Percentiles rank a stretch among this genome's conserved stretches.
These are phyloP conservation scores for Microbotryum saponariae DNA, from an alignment of 1,284 basidiomycete genomes.

Conservation along the genomic window DNA sequence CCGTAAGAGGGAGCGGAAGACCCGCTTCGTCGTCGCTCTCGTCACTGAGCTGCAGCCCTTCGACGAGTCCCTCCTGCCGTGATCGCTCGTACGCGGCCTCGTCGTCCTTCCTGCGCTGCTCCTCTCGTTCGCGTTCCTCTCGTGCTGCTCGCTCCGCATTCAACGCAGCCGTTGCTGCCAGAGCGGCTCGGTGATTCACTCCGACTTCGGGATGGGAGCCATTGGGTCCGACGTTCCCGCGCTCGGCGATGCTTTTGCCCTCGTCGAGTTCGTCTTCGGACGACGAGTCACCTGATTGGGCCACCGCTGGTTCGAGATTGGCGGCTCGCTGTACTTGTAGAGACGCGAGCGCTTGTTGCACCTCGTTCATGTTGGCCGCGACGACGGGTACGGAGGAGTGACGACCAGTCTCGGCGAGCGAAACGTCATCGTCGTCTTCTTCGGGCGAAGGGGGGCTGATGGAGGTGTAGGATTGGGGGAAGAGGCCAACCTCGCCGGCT, in stretches of 20 bases:
- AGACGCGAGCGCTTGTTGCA: conserved; percentile 1
- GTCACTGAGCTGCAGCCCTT: conserved; percentile 31
- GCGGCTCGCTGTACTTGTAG: neutral
- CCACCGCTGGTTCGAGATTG: too few species aligned
- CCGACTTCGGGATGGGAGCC: conserved; percentile 4
- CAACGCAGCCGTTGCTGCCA: conserved; percentile 21
- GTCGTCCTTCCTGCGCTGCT: conserved; percentile 17
- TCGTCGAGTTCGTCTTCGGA: neutral
- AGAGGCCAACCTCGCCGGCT: conserved; percentile 74
- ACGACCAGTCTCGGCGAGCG: neutral
- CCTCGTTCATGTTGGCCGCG: conserved; percentile 1
- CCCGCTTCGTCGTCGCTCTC: conserved; percentile 30
- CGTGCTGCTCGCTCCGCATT: conserved; percentile 19
- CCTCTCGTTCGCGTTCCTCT: conserved; percentile 19
- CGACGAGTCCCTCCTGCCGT: conserved; percentile 18
- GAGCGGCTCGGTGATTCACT: conserved; percentile 21
- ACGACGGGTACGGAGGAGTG: neutral
- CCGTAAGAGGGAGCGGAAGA: conserved; percentile 46
- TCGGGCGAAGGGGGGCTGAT: conserved; percentile 44
- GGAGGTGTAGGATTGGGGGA: conserved; percentile 84
- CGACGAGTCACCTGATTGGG: neutral
- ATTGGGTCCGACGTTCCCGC: neutral
- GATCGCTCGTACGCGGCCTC: conserved; percentile 19
- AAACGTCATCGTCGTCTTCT: neutral
- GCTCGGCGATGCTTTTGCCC: neutral